phyloP scores from a whole-genome alignment of 2,329 filamentous ascomycete genomes.

The Cordyceps cicadae region DNA sequence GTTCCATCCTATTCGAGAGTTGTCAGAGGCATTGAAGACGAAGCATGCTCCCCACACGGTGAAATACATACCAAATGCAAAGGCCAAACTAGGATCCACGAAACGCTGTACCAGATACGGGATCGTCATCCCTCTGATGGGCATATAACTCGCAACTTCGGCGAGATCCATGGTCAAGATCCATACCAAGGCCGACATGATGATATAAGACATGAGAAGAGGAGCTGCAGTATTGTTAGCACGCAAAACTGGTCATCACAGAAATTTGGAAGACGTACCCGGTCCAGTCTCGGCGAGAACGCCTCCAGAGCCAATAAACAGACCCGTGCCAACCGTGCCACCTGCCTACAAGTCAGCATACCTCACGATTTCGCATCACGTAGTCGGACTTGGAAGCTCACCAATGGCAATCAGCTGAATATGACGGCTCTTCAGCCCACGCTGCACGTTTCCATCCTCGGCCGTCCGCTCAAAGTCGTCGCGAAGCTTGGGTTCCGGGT shows the following conservation, averaged over 20 bases:
- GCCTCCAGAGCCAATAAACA: constrained; percentile 27
- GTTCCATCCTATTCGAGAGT: constrained; percentile 24
- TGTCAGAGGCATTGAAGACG: not conserved
- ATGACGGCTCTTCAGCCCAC: constrained; percentile 10
- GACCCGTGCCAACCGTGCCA: constrained; percentile 21
- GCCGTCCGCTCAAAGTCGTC: constrained; percentile 4
- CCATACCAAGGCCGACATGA: constrained; percentile 27
- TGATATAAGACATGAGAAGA: constrained; percentile 24
- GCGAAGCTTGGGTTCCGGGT: not conserved
- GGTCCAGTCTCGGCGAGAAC: constrained; percentile 25
- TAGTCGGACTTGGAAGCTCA: not conserved
- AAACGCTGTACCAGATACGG: constrained; percentile 40
- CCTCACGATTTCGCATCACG: too few relatives aligned
- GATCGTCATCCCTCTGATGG: constrained; percentile 29
- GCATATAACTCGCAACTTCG: constrained; percentile 44
- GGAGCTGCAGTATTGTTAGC: constrained; percentile 14
- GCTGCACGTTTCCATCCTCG: constrained; percentile 6
- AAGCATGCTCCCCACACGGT: not conserved
- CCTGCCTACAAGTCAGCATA: not conserved
- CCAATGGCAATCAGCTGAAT: constrained; percentile 10
- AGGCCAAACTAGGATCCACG: constrained; percentile 43
- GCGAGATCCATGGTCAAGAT: constrained; percentile 30
- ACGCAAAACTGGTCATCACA: not conserved
- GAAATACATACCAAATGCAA: constrained; percentile 23
- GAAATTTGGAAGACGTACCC: not conserved